Base-by-base conservation (phyloP, 768 basidiomycete species). In the Psilocybe tampanensis region DNA sequence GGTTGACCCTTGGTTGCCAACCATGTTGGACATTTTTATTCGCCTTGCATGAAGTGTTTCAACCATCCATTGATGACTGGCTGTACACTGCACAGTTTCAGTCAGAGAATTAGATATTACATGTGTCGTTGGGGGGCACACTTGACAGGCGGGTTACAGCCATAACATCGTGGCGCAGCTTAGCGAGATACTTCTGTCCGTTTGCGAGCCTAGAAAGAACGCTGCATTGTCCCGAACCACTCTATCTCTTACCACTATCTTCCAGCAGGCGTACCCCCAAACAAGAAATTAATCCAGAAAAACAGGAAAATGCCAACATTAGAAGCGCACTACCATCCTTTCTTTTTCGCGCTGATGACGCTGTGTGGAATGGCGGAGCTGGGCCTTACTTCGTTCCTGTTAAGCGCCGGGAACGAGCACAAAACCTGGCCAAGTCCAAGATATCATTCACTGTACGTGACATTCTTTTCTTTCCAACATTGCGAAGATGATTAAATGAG, bases 301-400 rank as follows among this genome's bases (percentile, higher is more conserved):
- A 52, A 6, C 13, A 18, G 9, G 23, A 60, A 64, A 48, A 79
- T 76, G 76, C 70, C 78, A 34, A 74, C 73, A 58, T 69, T 79
- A 62, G 78, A 80, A 66, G 76, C 80, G 6, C 77, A 81, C 61
- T 86, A 86, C 58, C 85, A 86, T 57, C 86, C 86, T 1, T 78
- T 85, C 59, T 72, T 86, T 41, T 87, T 87, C 60, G 70, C 78
- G 11, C 72, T 90, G 66, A 88, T 92, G 74, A 79, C 85, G 8
- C 74, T 88, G 43, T 82, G 79, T 45, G 87, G 84, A 22, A 77
- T 89, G 68, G 84, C 88, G 18, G 89, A 92, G 70, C 80, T 92
- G 51, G 88, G 86, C 50, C 81, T 93, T 52, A 84, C 88, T 17
- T 83, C 86, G 21, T 92, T 87, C 71, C 74, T 92, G 66, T 82